phyloP scores from a whole-genome alignment of 495 filamentous ascomycete species.

The Neurospora sp. region DNA sequence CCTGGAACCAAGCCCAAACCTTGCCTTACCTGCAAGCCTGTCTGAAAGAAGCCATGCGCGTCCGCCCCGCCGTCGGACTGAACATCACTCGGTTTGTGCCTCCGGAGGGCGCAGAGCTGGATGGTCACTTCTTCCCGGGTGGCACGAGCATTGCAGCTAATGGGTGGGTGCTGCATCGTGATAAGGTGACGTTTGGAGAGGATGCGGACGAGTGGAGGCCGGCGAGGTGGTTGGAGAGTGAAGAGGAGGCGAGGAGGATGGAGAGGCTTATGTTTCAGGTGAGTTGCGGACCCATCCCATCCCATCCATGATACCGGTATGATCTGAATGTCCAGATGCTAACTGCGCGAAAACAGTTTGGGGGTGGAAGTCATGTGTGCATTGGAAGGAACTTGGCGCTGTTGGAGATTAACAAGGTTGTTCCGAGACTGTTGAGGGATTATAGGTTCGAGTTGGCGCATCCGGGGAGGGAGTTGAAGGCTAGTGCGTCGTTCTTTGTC shows the following conservation, averaged over 20 bases:
- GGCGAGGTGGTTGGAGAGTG: constrained; percentile 54
- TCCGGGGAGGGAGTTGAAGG: constrained; percentile 33
- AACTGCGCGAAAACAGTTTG: constrained; percentile 26
- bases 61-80: constrained; percentile 52
- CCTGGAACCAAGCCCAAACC: constrained; percentile 35
- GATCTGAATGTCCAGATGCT: not conserved
- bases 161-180: constrained; percentile 44
- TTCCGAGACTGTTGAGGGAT: constrained; percentile 38
- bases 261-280: constrained; percentile 44
- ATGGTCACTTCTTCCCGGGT: constrained; percentile 43
- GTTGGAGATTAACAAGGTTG: constrained; percentile 49
- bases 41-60: constrained; percentile 56
- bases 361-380: constrained; percentile 43
- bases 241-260: constrained; percentile 35
- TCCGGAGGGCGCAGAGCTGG: constrained; percentile 42
- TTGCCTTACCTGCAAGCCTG: constrained; percentile 54
- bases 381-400: constrained; percentile 46
- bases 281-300: constrained; percentile 1
- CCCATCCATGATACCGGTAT: too few relatives aligned
- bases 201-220: constrained; percentile 54
- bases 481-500: constrained; percentile 45
- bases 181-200: constrained; percentile 47
- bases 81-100: constrained; percentile 44
- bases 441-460: constrained; percentile 42
- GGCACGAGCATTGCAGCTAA: constrained; percentile 43